Conservation (phyloP, 805 yeast species). For the Cephaloascus fragrans region DNA sequence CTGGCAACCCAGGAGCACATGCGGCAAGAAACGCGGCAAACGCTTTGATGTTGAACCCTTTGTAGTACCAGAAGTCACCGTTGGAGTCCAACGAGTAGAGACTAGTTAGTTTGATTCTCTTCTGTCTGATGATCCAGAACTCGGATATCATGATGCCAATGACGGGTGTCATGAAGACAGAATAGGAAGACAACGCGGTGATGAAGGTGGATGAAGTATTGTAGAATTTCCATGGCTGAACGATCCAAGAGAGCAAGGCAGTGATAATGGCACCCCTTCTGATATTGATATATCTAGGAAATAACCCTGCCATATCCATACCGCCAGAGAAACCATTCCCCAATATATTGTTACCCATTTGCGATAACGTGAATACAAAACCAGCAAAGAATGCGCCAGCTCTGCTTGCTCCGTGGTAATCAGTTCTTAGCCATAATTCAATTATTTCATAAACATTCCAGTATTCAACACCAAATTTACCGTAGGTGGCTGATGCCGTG, state of each 20-base stretch:
- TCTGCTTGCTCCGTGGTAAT: conserved; percentile 26
- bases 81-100: conserved; percentile 19
- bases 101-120: conserved; percentile 27
- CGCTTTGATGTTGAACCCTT: conserved; percentile 35
- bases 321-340: conserved; percentile 39
- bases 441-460: conserved; percentile 39
- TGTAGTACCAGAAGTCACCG: conserved; percentile 30
- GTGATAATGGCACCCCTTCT: conserved; percentile 30
- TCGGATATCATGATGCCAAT: conserved; percentile 26
- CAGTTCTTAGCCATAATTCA: conserved; percentile 26
- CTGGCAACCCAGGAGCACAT: conserved; percentile 41
- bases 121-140: conserved; percentile 24
- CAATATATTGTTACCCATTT: conserved; percentile 21
- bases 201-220: conserved; percentile 23
- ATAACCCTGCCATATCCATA: conserved; percentile 39
- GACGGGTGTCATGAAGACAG: conserved; percentile 28
- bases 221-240: conserved; percentile 31
- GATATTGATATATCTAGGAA: conserved; percentile 32
- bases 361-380: conserved; percentile 19
- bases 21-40: conserved; percentile 25
- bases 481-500: conserved; percentile 31
- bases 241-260: conserved; percentile 19
- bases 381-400: conserved; percentile 39
- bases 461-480: conserved; percentile 23
- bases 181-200: conserved; percentile 21